These are phyloP conservation scores for Xylariaceae sp. DNA, from an alignment of 2,329 filamentous ascomycete genomes.

Conservation along the genomic window DNA sequence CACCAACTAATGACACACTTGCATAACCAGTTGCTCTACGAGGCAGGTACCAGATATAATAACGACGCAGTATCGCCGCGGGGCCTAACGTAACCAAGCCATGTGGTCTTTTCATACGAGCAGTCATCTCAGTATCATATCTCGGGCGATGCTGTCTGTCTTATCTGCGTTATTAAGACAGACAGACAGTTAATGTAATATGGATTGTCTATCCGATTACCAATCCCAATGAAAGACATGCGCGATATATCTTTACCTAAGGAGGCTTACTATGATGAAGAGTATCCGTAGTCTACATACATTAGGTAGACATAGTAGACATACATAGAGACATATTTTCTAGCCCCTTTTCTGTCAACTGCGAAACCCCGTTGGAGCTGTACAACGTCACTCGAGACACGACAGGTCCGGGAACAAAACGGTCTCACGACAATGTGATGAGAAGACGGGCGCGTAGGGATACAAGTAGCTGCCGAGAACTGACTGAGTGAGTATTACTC, in stretches of 20 bases:
- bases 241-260: no score
- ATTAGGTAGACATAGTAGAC: no score
- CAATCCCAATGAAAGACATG: background rate
- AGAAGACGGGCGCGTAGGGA: slow-evolving; percentile 3
- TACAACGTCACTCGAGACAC: slow-evolving; percentile 17
- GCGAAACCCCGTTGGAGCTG: slow-evolving; percentile 20
- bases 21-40: slow-evolving; percentile 12
- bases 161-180: background rate
- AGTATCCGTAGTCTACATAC: no score
- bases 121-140: no score
- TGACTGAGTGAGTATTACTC: background rate
- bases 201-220: background rate
- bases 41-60: slow-evolving; percentile 8
- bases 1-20: background rate
- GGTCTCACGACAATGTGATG: slow-evolving; percentile 20
- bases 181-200: background rate
- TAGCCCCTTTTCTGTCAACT: background rate
- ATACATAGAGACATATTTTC: no score
- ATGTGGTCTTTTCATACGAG: slow-evolving; percentile 23
- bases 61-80: slow-evolving; percentile 1
- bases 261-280: no score
- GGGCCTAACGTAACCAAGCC: slow-evolving; percentile 28
- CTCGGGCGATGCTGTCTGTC: slow-evolving; percentile 16
- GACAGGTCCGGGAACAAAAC: slow-evolving; percentile 20
- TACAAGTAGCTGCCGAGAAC: slow-evolving; percentile 11